Conservation (phyloP, 441 rosid species). For the Eutrema salsugineum region DNA sequence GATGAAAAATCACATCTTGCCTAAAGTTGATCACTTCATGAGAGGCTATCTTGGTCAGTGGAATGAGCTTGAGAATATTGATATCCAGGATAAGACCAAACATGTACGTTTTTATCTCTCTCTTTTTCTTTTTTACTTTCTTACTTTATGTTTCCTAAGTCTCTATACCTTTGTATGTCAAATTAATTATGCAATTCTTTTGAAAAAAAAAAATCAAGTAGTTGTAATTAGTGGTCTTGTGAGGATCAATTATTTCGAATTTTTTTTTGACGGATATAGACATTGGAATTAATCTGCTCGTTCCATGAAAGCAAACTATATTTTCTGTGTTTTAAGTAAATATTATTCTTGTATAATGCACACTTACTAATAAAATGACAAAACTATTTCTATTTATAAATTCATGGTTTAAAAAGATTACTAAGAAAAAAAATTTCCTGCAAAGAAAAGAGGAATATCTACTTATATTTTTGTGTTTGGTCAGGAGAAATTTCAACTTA, state of each 20-base stretch:
- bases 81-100: slow-evolving; percentile 49
- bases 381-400: neutral
- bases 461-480: neutral
- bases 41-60: slow-evolving; percentile 38
- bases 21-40: slow-evolving; percentile 39
- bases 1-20: slow-evolving; percentile 39
- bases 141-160: neutral
- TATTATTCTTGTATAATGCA: neutral
- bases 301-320: neutral
- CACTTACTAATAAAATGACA: neutral
- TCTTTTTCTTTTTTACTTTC: neutral
- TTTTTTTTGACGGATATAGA: neutral
- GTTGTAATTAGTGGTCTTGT: neutral
- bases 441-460: neutral
- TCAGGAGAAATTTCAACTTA: neutral
- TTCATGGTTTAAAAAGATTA: neutral
- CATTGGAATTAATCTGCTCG: neutral
- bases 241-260: neutral
- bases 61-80: slow-evolving; percentile 27
- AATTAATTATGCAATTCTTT: neutral
- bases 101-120: slow-evolving; percentile 27
- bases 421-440: neutral
- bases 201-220: neutral
- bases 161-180: neutral
- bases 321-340: neutral